Evolutionary conservation across 176 grass and related monocot species (phyloP), one percentile per base, ranked within the genome.

Genomic region (Miscanthus lutarioriparius): DNA sequence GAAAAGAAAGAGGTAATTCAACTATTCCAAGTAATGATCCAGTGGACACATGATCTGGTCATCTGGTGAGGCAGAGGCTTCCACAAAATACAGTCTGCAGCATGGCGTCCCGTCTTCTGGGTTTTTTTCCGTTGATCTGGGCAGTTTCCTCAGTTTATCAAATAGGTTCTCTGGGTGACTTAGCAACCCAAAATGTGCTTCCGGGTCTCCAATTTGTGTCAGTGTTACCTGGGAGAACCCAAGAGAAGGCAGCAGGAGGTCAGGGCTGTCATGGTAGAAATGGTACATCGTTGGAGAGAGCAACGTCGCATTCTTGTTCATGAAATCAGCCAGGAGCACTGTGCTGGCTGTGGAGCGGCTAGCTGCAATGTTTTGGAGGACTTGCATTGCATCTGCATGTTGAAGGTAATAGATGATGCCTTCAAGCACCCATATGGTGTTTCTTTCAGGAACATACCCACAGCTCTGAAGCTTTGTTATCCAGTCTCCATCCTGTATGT

Each of bases 321-420:
- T 92, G 45, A 98, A 92, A 81, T 98, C 96, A 8, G 93, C 89
- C 17, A 96, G 85, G 80, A 98, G 93, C 63, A 93, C 75, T 0
- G 64, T 82, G 51, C 36, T 54, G 36, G 89, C 81, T 43, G 71
- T 75, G 49, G 28, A 27, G 54, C 90, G 72, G 16, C 80, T 82
- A 51, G 85, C 86, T 7, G 75, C 96, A 33, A 98, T 96, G 28
- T 83, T 77, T 80, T 89, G 43, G 2, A 98, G 93, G 59, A 98
- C 91, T 82, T 94, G 91, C 91, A 96, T 94, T 33, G 93, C 96
- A 43, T 90, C 73, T 3, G 80, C 77, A 23, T 94, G 65, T 8
- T 89, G 87, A 32, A 98, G 96, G 77, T 98, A 98, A 82, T 94
- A 98, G 36, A 98, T 72, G 67, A 98, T 95, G 73, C 96, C 96